Evolutionary conservation across 2,329 filamentous ascomycete species (phyloP).

Genomic region (Boeremia lycopersici): DNA sequence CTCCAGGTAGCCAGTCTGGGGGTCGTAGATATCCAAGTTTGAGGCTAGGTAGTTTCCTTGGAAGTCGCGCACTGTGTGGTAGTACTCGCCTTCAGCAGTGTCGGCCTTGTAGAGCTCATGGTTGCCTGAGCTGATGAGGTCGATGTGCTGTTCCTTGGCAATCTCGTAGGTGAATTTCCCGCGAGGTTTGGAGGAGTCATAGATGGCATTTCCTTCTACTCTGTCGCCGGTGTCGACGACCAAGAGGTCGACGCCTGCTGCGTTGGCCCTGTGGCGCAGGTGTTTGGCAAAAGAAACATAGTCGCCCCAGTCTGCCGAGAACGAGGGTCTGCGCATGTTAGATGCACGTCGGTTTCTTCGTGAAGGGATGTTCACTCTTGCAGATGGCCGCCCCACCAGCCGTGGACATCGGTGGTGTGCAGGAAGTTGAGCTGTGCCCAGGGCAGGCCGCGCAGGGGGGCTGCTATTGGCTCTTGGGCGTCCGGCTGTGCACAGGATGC

Average conservation of each 20-base stretch:
- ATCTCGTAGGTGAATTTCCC: constrained; percentile 90
- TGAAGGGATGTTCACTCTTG: constrained; percentile 66
- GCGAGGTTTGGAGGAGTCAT: constrained; percentile 86
- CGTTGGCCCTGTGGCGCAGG: constrained; percentile 78
- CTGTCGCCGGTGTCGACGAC: constrained; percentile 94
- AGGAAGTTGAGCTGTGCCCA: constrained; percentile 95
- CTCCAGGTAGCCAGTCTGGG: constrained; percentile 70
- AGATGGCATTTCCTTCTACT: constrained; percentile 92
- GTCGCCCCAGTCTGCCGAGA: constrained; percentile 96
- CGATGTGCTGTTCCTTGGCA: constrained; percentile 79
- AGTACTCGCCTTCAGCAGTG: constrained; percentile 78
- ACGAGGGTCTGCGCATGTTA: constrained; percentile 69
- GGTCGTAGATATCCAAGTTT: constrained; percentile 86
- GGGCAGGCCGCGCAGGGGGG: constrained; percentile 80
- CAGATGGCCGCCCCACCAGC: constrained; percentile 92
- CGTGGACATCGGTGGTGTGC: constrained; percentile 91
- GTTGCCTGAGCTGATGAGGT: constrained; percentile 86
- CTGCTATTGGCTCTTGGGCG: constrained; percentile 76
- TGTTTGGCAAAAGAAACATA: constrained; percentile 92
- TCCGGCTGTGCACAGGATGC: constrained; percentile 71
- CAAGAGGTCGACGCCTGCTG: constrained; percentile 80
- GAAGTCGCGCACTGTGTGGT: constrained; percentile 82
- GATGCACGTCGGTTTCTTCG: background rate
- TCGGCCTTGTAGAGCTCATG: constrained; percentile 90
- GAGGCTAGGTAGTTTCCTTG: constrained; percentile 82